Evolutionary conservation across 2,329 filamentous ascomycete species (phyloP).

Genomic region (Amphichorda felina): DNA sequence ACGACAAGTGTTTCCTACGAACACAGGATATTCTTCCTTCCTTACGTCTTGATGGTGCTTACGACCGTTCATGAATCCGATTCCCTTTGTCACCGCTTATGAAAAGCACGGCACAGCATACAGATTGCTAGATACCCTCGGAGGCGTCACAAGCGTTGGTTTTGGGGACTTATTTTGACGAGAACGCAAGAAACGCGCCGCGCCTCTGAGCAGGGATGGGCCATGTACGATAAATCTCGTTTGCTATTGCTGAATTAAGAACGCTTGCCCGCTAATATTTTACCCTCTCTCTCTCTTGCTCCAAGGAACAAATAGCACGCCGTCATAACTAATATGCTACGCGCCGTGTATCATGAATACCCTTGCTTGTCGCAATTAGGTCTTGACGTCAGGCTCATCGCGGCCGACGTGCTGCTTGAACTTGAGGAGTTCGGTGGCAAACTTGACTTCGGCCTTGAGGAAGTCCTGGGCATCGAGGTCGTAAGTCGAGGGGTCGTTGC

Average conservation of each 20-base stretch:
- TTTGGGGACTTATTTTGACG: no score
- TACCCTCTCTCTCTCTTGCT: no score
- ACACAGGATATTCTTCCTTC: no score
- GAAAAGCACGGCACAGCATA: neutral
- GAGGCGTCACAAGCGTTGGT: no score
- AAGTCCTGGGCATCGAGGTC: constrained; percentile 82
- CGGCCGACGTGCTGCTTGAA: constrained; percentile 90
- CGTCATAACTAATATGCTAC: no score
- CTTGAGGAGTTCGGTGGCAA: constrained; percentile 77
- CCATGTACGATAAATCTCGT: neutral
- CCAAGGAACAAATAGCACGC: no score
- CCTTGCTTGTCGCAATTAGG: constrained; percentile 34
- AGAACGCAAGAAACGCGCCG: no score
- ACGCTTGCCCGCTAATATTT: constrained; percentile 1
- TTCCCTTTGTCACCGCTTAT: neutral
- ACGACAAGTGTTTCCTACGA: no score
- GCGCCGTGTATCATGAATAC: no score
- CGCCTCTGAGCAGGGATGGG: no score
- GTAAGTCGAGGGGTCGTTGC: constrained; percentile 67
- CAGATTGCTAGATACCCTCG: neutral
- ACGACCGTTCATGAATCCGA: neutral
- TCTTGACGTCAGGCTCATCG: constrained; percentile 93
- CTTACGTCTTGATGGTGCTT: no score
- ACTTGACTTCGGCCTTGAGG: constrained; percentile 77
- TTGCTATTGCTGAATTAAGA: neutral